phyloP scores from a whole-genome alignment of 352 stramenopile species.

The Phytopythium kandeliae region DNA sequence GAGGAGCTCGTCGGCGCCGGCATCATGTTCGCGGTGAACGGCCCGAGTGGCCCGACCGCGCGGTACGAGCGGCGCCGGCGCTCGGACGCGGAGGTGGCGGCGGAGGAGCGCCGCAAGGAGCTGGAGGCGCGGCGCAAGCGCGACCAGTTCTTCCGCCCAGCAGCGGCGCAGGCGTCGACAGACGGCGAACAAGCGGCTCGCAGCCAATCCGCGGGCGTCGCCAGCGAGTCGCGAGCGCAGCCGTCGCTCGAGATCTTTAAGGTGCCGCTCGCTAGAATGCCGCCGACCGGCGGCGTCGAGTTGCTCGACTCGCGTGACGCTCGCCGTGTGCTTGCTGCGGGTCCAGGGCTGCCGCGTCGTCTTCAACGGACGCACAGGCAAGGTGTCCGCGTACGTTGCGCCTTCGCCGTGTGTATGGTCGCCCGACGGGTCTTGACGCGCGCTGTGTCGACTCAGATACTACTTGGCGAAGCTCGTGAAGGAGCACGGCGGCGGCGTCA shows the following conservation, averaged over 20 bases:
- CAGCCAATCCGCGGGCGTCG: neutral
- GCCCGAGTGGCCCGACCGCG: slow-evolving; percentile 55
- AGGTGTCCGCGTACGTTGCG: slow-evolving; percentile 63
- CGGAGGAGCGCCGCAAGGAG: slow-evolving; percentile 17
- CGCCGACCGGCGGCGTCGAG: no score
- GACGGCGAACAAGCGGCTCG: neutral
- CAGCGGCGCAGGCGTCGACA: slow-evolving; percentile 9
- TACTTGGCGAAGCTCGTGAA: slow-evolving; percentile 76
- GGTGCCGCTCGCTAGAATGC: slow-evolving; percentile 15
- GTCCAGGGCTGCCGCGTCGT: slow-evolving; percentile 65
- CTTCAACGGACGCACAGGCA: slow-evolving; percentile 78
- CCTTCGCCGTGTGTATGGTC: no score
- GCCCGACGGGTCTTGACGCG: no score
- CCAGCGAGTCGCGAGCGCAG: neutral
- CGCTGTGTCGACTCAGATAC: slow-evolving; percentile 37
- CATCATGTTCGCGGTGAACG: slow-evolving; percentile 85
- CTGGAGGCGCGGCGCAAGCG: slow-evolving; percentile 21
- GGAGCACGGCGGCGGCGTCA: slow-evolving; percentile 66
- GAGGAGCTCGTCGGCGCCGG: no score
- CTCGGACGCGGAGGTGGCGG: slow-evolving; percentile 14
- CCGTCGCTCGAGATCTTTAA: slow-evolving; percentile 42
- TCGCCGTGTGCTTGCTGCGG: no score
- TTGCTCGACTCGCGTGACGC: no score
- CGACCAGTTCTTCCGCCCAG: slow-evolving; percentile 34
- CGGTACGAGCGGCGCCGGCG: slow-evolving; percentile 45